phyloP scores from a whole-genome alignment of 495 filamentous ascomycete genomes.

The Xanthoparmelia taractica region DNA sequence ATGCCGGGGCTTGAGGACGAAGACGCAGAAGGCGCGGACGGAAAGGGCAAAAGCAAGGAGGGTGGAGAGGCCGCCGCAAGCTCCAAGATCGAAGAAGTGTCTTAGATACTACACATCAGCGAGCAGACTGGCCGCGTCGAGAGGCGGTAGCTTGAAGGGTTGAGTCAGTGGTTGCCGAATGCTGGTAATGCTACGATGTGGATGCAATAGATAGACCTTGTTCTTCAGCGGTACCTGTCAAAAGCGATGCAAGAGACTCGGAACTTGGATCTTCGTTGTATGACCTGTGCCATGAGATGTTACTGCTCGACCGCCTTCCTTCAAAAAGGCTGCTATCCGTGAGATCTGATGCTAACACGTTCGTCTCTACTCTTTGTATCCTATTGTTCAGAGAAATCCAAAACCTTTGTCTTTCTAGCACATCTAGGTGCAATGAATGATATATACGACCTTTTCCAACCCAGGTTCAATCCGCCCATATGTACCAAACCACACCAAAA shows the following conservation, averaged over 20 bases:
- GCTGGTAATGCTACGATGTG: neutral
- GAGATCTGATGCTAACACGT: no score
- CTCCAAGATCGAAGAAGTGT: constrained; percentile 51
- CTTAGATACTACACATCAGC: constrained; percentile 31
- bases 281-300: neutral
- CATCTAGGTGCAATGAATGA: neutral
- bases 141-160: neutral
- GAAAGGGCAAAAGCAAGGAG: constrained; percentile 32
- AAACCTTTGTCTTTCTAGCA: neutral
- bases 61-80: constrained; percentile 24
- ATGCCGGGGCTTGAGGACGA: constrained; percentile 53
- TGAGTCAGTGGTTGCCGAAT: neutral
- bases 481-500: no score
- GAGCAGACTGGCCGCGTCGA: neutral
- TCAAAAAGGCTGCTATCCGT: no score
- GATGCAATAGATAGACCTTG: constrained; percentile 1
- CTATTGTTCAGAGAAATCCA: neutral
- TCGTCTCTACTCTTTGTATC: no score
- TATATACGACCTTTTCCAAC: neutral
- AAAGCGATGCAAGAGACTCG: neutral
- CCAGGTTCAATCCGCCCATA: no score
- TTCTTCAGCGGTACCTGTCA: neutral
- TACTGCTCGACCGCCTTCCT: no score
- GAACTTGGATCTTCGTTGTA: neutral
- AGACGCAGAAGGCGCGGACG: constrained; percentile 37